Evolutionary conservation across 2,329 filamentous ascomycete species (phyloP), one percentile per base, ranked within the genome.

Genomic region (Xylariaceae sp.): DNA sequence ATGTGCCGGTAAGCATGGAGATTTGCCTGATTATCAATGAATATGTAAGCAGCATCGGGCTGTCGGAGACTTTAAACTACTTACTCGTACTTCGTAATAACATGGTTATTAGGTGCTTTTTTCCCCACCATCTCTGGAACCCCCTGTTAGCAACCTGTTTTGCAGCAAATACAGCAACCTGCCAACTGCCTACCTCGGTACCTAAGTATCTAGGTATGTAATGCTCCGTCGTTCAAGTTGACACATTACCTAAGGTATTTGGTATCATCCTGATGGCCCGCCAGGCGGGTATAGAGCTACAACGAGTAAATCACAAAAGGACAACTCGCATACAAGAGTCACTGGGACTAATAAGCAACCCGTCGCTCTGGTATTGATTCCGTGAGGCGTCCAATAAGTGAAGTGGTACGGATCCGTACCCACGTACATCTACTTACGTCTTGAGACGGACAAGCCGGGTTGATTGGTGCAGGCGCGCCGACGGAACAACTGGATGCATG

Each of bases 1-100:
- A 20, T 48, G 50, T 50, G 40, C 48, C 29, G 50, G 47, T 19
- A 37, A 37, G 32, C 5, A 29, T 7, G 32, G 14, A 37, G 32
- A n/a, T 20, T 23, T 50, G 12, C 2, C 52, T 63, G 61, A 67
- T 68, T 68, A 68, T 62, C 52, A 56, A 67, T 59, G 57, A 47
- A 64, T 67, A 56, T 65, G 65, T 68, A 66, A 68, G 66, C 66
- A 68, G n/a, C 23, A 23, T 43, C 48, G 40, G 56, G 45, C 48
- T 50, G 52, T 49, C 56, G 49, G 43, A 37, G 32, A 37, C 32
- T 12, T 14, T 29, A 10, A 10, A 37, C 32, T 37, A 16, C 3
- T 37, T 37, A 37, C 6, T 37, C 5, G 14, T 7, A 16, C n/a
- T n/a, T 37, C 7, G 32, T 37, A 10, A 37, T 12, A 37, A n/a